These are phyloP conservation scores for Ogataea degrootiae DNA, from an alignment of 805 yeast genomes.

Conservation along the genomic window DNA sequence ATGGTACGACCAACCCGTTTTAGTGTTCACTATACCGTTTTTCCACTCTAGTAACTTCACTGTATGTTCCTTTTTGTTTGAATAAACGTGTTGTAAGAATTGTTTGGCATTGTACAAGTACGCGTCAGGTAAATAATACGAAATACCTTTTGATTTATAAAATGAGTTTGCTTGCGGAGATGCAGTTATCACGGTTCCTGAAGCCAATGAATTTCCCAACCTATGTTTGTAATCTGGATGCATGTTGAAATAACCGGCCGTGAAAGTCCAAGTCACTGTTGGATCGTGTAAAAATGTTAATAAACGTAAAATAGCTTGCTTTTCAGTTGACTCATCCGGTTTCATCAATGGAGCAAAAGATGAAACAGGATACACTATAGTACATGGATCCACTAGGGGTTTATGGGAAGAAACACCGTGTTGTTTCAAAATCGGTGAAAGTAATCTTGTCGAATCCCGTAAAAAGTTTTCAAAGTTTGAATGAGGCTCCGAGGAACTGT, in stretches of 20 bases:
- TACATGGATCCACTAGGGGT: conserved; percentile 30
- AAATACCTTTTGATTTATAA: conserved; percentile 76
- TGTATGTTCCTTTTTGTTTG: conserved; percentile 34
- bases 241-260: conserved; percentile 96
- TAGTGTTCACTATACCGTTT: conserved; percentile 74
- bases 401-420: conserved; percentile 20
- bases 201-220: conserved; percentile 53
- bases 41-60: conserved; percentile 79
- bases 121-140: conserved; percentile 80
- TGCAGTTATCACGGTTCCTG: conserved; percentile 79
- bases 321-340: conserved; percentile 75
- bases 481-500: conserved; percentile 64
- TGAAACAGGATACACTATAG: conserved; percentile 83
- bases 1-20: conserved; percentile 94
- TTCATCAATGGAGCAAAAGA: conserved; percentile 81
- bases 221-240: conserved; percentile 62
- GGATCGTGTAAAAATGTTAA: conserved; percentile 54
- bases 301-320: conserved; percentile 58
- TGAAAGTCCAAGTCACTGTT: conserved; percentile 70
- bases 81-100: conserved; percentile 41
- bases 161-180: conserved; percentile 94
- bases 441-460: conserved; percentile 47
- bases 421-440: conserved; percentile 57
- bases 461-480: conserved; percentile 47
- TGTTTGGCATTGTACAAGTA: conserved; percentile 69